Evolutionary conservation across 768 basidiomycete genomes (phyloP).

Genomic region (Lactarius hengduanensis): DNA sequence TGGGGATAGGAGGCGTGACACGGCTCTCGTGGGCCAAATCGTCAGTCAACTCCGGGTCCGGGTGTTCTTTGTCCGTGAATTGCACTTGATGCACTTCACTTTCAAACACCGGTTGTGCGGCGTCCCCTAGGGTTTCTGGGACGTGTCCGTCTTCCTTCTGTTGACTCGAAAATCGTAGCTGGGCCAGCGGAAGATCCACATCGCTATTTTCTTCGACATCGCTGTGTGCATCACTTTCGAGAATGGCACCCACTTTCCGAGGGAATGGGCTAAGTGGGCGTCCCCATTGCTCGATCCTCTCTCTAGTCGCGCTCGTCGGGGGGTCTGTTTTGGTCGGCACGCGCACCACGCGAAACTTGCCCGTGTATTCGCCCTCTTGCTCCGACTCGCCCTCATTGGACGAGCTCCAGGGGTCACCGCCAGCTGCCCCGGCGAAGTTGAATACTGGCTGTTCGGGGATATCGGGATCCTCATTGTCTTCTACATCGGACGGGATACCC

Average conservation of each 20-base stretch:
- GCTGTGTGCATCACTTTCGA: conserved; percentile 33
- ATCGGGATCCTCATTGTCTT: conserved; percentile 28
- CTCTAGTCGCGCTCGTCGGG: conserved; percentile 53
- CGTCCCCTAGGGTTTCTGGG: conserved; percentile 16
- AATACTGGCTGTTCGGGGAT: conserved; percentile 28
- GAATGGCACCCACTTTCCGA: conserved; percentile 28
- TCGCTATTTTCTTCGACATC: conserved; percentile 28
- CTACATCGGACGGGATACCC: conserved; percentile 24
- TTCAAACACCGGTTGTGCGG: conserved; percentile 2
- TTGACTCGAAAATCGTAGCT: conserved; percentile 10
- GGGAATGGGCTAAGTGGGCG: conserved; percentile 71
- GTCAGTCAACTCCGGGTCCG: conserved; percentile 5
- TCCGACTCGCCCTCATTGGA: conserved; percentile 35
- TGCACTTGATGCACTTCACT: conserved; percentile 6
- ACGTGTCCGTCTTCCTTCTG: not conserved
- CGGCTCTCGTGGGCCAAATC: conserved; percentile 12
- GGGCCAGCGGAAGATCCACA: conserved; percentile 1
- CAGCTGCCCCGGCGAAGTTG: conserved; percentile 26
- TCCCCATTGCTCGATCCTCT: conserved; percentile 59
- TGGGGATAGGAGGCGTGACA: not conserved
- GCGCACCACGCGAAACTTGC: conserved; percentile 52
- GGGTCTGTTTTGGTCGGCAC: conserved; percentile 67
- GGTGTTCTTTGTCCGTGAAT: not conserved
- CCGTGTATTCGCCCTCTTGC: conserved; percentile 65
- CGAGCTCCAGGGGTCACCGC: conserved; percentile 16